Conservation (phyloP, 805 yeast species). For the Metschnikowia lunata region DNA sequence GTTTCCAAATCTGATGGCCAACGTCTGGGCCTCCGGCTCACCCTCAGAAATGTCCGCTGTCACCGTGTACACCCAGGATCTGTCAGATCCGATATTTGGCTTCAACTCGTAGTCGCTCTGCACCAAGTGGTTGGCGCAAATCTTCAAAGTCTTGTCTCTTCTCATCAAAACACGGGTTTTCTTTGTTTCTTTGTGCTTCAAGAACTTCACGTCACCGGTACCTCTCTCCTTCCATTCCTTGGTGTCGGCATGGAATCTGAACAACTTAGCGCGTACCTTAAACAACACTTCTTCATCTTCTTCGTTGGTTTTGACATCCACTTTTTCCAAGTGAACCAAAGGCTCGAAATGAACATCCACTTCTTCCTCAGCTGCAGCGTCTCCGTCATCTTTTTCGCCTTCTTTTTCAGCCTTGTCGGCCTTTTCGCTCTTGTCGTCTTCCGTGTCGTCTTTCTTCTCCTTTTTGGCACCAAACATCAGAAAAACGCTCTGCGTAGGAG, state of each 20-base stretch:
- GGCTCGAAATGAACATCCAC: slow-evolving; percentile 95
- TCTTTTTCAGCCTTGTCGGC: slow-evolving; percentile 11
- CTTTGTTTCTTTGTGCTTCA: slow-evolving; percentile 76
- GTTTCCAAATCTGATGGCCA: slow-evolving; percentile 92
- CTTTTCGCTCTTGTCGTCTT: slow-evolving; percentile 25
- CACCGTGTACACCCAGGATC: slow-evolving; percentile 96
- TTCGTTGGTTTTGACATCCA: slow-evolving; percentile 93
- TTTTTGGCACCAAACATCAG: slow-evolving; percentile 94
- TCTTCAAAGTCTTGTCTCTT: slow-evolving; percentile 96
- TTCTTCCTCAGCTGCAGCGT: slow-evolving; percentile 55
- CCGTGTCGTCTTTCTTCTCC: slow-evolving; percentile 50
- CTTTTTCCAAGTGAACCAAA: slow-evolving; percentile 88
- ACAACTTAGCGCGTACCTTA: slow-evolving; percentile 92
- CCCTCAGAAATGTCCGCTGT: slow-evolving; percentile 96
- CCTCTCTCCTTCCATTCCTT: slow-evolving; percentile 99
- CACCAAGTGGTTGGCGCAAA: slow-evolving; percentile 94
- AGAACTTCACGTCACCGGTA: slow-evolving; percentile 94
- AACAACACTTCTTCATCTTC: slow-evolving; percentile 79
- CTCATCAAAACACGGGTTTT: slow-evolving; percentile 95
- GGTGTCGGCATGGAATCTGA: slow-evolving; percentile 77
- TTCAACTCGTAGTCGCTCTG: slow-evolving; percentile 76
- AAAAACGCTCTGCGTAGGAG: slow-evolving; percentile 80
- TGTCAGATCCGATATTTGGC: slow-evolving; percentile 94
- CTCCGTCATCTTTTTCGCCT: slow-evolving; percentile 36
- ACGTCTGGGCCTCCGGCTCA: slow-evolving; percentile 89